Evolutionary conservation across 768 basidiomycete genomes (phyloP), one percentile per base, ranked within the genome.

Genomic region (Aureoboletus auriporus): DNA sequence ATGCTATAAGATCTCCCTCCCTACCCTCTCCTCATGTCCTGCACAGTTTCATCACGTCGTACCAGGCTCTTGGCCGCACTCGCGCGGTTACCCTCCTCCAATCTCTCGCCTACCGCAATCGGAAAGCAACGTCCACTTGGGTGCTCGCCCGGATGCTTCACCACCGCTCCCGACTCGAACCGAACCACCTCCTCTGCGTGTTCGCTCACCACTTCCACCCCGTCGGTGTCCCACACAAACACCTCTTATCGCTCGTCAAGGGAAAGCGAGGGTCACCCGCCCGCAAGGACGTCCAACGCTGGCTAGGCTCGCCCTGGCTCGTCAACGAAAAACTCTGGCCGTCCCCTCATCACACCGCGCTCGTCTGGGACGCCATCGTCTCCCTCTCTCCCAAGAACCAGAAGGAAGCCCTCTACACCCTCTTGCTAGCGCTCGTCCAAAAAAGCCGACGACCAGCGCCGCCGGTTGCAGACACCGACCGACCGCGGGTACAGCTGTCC

Each of bases 141-240:
- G 58, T 42, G 1, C 50, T 68, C 36, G 43, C 65, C n/a, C 47
- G 62, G 33, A 67, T 67, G 65, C 60, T 66, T 5, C 48, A 60
- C 35, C 57, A 62, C 45, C 64, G 60, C 26, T 41, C 52, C 3
- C 54, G 54, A 12, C 53, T 29, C 10, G 52, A 60, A 34, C 44
- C 16, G 33, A 16, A 56, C 20, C 53, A 49, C n/a, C 43, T 57
- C 30, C 58, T 82, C 42, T 49, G 66, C 40, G 66, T 75, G 0
- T 88, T 80, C 57, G 61, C 65, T 11, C 69, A 74, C 6, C 71
- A 79, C 45, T 86, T 83, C 55, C 73, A 72, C 46, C 52, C 72
- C 7, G 63, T 72, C 33, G 83, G 79, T 12, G 67, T 87, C n/a
- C 82, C 84, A 0, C 52, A 28, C 45, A 68, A 31, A 60, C 68